Conservation (phyloP, 73 alveolate genomes). For the Uronychia setigera region DNA sequence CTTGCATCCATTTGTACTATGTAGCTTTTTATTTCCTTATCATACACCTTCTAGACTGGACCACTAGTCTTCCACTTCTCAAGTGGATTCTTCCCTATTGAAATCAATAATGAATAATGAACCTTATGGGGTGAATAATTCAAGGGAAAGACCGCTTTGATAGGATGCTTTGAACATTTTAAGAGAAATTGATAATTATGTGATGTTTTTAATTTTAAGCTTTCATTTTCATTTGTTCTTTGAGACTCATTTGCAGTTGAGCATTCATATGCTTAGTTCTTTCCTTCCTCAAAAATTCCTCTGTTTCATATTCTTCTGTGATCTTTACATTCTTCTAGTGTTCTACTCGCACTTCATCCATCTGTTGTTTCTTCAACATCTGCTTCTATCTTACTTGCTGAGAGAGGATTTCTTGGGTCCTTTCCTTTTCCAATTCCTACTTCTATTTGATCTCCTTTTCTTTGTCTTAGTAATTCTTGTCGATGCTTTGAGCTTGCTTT, state of each 20-base stretch:
- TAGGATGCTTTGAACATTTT: too few species aligned
- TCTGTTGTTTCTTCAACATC: not conserved
- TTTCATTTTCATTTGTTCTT: not conserved
- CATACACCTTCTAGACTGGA: not conserved
- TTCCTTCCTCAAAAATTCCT: not conserved
- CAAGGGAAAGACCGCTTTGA: conserved; percentile 2
- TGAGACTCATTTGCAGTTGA: not conserved
- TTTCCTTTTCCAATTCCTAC: not conserved
- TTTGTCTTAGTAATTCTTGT: not conserved
- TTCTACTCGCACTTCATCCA: not conserved
- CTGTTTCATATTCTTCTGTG: not conserved
- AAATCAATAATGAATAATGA: too few species aligned
- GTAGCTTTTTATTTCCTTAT: not conserved
- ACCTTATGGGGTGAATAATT: conserved; percentile 9
- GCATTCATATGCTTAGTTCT: not conserved
- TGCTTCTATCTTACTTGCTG: not conserved
- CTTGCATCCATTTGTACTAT: not conserved
- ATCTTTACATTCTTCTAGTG: not conserved
- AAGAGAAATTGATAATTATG: too few species aligned
- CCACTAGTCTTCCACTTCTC: conserved; percentile 6
- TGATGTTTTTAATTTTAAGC: not conserved
- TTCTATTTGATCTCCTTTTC: not conserved
- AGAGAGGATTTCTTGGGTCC: not conserved
- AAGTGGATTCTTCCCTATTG: conserved; percentile 3
- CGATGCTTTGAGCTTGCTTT: not conserved